These are phyloP conservation scores for Periconia sp. DNA, from an alignment of 2,329 filamentous ascomycete genomes.

Conservation along the genomic window DNA sequence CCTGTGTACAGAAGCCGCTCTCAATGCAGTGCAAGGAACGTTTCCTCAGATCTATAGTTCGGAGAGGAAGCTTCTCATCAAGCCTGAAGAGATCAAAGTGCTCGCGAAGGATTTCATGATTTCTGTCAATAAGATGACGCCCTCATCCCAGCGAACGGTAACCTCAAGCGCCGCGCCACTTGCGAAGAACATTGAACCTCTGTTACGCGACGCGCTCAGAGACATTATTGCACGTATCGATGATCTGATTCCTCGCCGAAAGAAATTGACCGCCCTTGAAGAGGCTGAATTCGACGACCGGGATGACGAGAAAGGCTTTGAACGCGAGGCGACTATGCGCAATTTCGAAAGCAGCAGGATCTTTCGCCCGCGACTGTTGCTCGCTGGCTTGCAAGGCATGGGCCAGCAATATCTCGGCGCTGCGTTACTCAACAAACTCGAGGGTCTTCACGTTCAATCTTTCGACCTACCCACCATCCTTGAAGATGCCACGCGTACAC, in stretches of 20 bases:
- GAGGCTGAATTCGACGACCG: constrained; percentile 92
- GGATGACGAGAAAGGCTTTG: constrained; percentile 80
- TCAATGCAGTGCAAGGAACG: constrained; percentile 93
- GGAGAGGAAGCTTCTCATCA: constrained; percentile 84
- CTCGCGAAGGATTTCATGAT: constrained; percentile 96
- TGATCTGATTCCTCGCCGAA: constrained; percentile 78
- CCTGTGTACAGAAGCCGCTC: constrained; percentile 89
- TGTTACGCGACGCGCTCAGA: constrained; percentile 72
- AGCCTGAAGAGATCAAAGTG: constrained; percentile 80
- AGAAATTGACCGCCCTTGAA: constrained; percentile 84
- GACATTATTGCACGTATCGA: constrained; percentile 71
- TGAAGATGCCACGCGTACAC: constrained; percentile 76
- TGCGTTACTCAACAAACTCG: constrained; percentile 85
- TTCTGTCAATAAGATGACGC: constrained; percentile 92
- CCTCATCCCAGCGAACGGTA: constrained; percentile 88
- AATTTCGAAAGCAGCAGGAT: constrained; percentile 81
- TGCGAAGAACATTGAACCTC: constrained; percentile 76
- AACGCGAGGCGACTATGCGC: constrained; percentile 72
- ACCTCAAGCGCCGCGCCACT: constrained; percentile 82
- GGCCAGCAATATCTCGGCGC: constrained; percentile 87
- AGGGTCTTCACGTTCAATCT: constrained; percentile 90
- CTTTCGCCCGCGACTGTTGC: constrained; percentile 83
- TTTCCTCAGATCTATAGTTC: constrained; percentile 96
- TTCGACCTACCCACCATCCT: constrained; percentile 89
- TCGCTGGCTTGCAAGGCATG: constrained; percentile 84